These are phyloP conservation scores for Lineolata rhizophorae DNA, from an alignment of 495 filamentous ascomycete species.

Conservation along the genomic window DNA sequence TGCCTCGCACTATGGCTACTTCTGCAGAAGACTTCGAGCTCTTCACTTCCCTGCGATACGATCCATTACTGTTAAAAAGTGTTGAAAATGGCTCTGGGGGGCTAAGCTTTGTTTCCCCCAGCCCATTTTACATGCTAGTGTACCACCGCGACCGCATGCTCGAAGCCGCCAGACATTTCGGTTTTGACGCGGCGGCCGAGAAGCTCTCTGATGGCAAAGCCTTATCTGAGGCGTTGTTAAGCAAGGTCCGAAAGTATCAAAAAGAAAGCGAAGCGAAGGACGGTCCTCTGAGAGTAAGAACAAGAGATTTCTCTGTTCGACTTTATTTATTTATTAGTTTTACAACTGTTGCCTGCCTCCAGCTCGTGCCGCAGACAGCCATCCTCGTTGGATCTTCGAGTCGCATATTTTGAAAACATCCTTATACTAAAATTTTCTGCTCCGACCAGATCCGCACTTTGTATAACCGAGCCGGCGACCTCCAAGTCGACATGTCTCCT, in stretches of 20 bases:
- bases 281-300: conserved; percentile 11
- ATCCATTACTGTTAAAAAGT: no score
- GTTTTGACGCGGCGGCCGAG: conserved; percentile 28
- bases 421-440: no score
- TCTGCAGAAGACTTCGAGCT: conserved; percentile 36
- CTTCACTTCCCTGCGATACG: conserved; percentile 58
- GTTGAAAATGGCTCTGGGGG: conserved; percentile 23
- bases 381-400: no score
- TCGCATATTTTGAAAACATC: no score
- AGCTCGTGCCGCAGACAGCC: no score
- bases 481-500: conserved; percentile 21
- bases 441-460: conserved; percentile 13
- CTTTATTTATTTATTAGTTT: no score
- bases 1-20: no score
- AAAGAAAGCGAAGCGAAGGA: conserved; percentile 5
- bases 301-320: no score
- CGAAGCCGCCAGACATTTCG: conserved; percentile 45
- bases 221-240: conserved; percentile 13
- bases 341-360: no score
- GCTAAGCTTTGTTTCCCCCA: conserved; percentile 17
- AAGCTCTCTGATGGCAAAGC: conserved; percentile 23
- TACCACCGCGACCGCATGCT: conserved; percentile 71
- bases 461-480: conserved; percentile 5
- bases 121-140: conserved; percentile 65
- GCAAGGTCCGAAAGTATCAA: conserved; percentile 8